These are phyloP conservation scores for Euphorbia pulcherrima DNA, from an alignment of 345 rosid species.

Conservation along the genomic window DNA sequence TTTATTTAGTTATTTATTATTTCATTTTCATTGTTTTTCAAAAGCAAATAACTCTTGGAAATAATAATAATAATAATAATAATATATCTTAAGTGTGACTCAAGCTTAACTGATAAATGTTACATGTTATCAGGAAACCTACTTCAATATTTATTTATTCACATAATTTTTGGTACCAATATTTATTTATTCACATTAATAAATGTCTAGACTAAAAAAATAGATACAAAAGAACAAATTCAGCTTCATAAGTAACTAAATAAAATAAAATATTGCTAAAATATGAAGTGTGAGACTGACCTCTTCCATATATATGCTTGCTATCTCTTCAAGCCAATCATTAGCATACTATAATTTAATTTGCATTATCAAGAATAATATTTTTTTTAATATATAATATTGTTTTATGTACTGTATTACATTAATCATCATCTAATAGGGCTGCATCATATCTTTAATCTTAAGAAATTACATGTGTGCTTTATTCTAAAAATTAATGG, in stretches of 20 bases:
- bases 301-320: neutral
- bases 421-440: neutral
- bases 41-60: neutral
- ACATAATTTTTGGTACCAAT: too few species aligned
- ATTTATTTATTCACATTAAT: too few species aligned
- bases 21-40: too few species aligned
- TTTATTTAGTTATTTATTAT: too few species aligned
- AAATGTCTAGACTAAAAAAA: neutral
- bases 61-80: too few species aligned
- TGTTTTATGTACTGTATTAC: neutral
- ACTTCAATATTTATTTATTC: too few species aligned
- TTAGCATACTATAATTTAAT: neutral
- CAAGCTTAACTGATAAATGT: neutral
- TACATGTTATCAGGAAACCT: too few species aligned
- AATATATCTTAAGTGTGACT: neutral
- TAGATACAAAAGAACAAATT: too few species aligned
- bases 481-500: neutral
- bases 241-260: neutral
- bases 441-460: neutral
- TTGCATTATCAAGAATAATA: neutral
- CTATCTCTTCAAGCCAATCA: neutral
- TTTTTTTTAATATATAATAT: too few species aligned
- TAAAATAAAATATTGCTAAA: too few species aligned
- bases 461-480: neutral
- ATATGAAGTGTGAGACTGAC: neutral